These are phyloP conservation scores for Serpula lacrymans DNA, from an alignment of 768 basidiomycete genomes.

Conservation along the genomic window DNA sequence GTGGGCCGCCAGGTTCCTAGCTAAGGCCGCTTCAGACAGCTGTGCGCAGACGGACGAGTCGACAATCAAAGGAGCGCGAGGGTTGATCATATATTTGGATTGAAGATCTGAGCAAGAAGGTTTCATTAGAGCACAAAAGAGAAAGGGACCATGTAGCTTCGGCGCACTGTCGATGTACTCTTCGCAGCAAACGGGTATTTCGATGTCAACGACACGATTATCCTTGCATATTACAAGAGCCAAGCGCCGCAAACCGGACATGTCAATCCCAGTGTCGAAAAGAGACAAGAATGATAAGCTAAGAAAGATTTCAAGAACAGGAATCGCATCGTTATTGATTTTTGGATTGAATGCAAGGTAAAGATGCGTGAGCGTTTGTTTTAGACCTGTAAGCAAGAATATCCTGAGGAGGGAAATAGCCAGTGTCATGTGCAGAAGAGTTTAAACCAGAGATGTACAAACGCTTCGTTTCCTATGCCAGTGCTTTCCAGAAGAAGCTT, in stretches of 20 bases:
- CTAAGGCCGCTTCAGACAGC: constrained; percentile 46
- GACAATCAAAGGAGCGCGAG: constrained; percentile 46
- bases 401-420: constrained; percentile 36
- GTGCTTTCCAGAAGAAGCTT: constrained; percentile 49
- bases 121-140: neutral
- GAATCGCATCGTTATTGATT: constrained; percentile 55
- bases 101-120: constrained; percentile 36
- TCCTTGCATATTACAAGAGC: constrained; percentile 34
- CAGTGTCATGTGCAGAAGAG: constrained; percentile 6
- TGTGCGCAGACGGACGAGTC: constrained; percentile 36
- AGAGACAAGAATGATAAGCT: constrained; percentile 50
- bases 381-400: constrained; percentile 55
- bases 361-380: constrained; percentile 49
- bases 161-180: constrained; percentile 52
- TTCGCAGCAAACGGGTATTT: constrained; percentile 52
- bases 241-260: constrained; percentile 55
- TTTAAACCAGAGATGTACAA: constrained; percentile 14
- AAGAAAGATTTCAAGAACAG: constrained; percentile 47
- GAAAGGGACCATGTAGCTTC: too few species aligned
- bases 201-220: constrained; percentile 43
- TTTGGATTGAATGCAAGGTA: constrained; percentile 48
- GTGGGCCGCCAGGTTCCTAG: constrained; percentile 57
- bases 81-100: constrained; percentile 44
- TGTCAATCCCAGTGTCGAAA: constrained; percentile 50
- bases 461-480: constrained; percentile 63